Percentiles rank a stretch among this genome's conserved stretches.
Conservation (phyloP, 805 yeast species). For the Yamadazyma olivae region DNA sequence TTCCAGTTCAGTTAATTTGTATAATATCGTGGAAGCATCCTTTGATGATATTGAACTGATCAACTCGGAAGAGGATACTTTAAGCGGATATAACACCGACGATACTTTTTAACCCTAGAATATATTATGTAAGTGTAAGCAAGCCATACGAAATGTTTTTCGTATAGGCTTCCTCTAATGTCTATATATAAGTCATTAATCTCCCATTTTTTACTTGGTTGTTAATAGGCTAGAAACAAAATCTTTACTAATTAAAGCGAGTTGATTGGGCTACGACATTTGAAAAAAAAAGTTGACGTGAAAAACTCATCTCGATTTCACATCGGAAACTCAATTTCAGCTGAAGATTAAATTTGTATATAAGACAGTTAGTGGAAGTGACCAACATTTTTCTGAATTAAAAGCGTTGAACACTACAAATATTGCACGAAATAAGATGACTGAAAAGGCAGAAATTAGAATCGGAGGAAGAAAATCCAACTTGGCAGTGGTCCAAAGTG, state of each 20-base stretch:
- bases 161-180: too few relatives aligned
- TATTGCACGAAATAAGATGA: too few relatives aligned
- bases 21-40: slow-evolving; percentile 21
- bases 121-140: too few relatives aligned
- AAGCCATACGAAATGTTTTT: too few relatives aligned
- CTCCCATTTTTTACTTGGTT: too few relatives aligned
- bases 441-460: slow-evolving; percentile 4
- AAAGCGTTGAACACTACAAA: neutral
- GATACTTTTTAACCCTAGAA: slow-evolving; percentile 4
- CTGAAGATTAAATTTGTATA: too few relatives aligned
- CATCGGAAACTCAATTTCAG: neutral
- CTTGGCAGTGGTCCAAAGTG: slow-evolving; percentile 84
- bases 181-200: too few relatives aligned
- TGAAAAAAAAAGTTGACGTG: neutral
- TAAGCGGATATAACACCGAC: slow-evolving; percentile 4
- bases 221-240: too few relatives aligned
- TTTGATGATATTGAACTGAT: slow-evolving; percentile 22
- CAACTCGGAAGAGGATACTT: slow-evolving; percentile 12
- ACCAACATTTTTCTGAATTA: too few relatives aligned
- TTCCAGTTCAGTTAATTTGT: slow-evolving; percentile 14
- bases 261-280: too few relatives aligned
- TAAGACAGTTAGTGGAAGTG: too few relatives aligned
- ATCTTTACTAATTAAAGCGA: too few relatives aligned
- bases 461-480: slow-evolving; percentile 90
- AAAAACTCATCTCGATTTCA: neutral